Evolutionary conservation across 1,139 yeast species (phyloP), one percentile per base, ranked within the genome.

Genomic region (Debaryomyces robertsiae): DNA sequence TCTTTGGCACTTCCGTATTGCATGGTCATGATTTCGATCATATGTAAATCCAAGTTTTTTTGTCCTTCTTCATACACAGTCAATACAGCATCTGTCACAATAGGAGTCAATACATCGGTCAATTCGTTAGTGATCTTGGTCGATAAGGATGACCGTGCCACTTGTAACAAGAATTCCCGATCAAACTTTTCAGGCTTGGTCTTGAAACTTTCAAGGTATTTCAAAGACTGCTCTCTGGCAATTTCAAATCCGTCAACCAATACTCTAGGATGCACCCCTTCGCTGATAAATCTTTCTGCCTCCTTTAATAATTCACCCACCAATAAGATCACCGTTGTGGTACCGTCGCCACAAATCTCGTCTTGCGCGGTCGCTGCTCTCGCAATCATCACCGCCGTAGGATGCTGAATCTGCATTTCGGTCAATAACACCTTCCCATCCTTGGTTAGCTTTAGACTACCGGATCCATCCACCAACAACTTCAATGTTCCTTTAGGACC

Each of bases 341-440:
- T 94, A 49, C 99, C 99, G 63, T 93, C 99, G 39, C 99, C 99
- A 10, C 98, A 88, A 60, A 94, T 90, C 63, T 93, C 98, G 64
- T 93, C 99, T 67, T 93, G 99, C 0, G 98, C 97, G 36, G 96
- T 83, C 40, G 99, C 99, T 9, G 98, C 98, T 49, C 98, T 77
- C 3, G 98, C 95, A 71, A 93, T 93, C 95, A 94, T 87, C 27
- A 93, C 95, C 0, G 99, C 99, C 2, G 99, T 94, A n/a, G 99
- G 99, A 52, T 93, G 93, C 64, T 93, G 98, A 63, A 93, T 94
- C 67, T 94, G 99, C 99, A 93, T 93, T 61, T 93, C 98, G 22
- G 89, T 80, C 46, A 93, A 72, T 48, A 93, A 73, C 10, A 94
- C 98, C 59, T 93, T 91, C 43, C 99, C 99, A 65, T 93, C 99